Percentiles rank a stretch among this genome's conserved stretches.
Conservation (phyloP, 2,329 filamentous ascomycete species). For the Akanthomyces muscarius region DNA sequence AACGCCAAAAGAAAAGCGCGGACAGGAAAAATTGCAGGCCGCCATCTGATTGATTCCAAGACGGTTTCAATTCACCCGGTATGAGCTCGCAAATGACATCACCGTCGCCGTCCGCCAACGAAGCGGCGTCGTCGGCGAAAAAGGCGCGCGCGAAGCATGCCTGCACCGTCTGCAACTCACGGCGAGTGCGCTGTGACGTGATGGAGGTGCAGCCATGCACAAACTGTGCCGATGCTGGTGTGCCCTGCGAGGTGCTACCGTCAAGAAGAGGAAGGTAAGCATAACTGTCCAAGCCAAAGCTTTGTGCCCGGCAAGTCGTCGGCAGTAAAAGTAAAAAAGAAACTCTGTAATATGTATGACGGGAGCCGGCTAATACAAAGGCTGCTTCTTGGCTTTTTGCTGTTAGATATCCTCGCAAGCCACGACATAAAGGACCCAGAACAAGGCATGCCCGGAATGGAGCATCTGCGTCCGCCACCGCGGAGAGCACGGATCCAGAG, state of each 20-base stretch:
- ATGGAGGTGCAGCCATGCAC: constrained; percentile 31
- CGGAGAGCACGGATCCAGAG: constrained; percentile 12
- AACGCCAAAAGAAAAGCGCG: background rate
- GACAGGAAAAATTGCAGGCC: background rate
- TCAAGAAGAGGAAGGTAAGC: constrained; percentile 32
- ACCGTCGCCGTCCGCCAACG: constrained; percentile 15
- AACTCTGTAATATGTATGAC: background rate
- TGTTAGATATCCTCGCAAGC: constrained; percentile 16
- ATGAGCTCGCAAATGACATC: constrained; percentile 13
- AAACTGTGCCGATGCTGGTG: constrained; percentile 28
- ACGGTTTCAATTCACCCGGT: background rate
- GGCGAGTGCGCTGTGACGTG: constrained; percentile 35
- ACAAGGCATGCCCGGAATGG: constrained; percentile 4
- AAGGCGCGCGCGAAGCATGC: constrained; percentile 33
- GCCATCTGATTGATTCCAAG: background rate
- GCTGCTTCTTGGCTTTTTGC: background rate
- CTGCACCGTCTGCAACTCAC: constrained; percentile 33
- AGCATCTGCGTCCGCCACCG: background rate
- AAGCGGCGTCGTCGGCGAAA: constrained; percentile 27
- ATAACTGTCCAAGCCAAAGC: too few relatives aligned
- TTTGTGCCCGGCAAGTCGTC: too few relatives aligned
- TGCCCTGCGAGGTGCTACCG: constrained; percentile 30
- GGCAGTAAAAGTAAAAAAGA: too few relatives aligned
- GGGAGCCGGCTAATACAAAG: background rate
- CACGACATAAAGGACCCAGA: constrained; percentile 13